A percentile compares a stretch with the other conserved stretches of the same genome.
phyloP scores from a whole-genome alignment of 192 early-diverging fungal genomes.

The Chytriomyces hyalinus region DNA sequence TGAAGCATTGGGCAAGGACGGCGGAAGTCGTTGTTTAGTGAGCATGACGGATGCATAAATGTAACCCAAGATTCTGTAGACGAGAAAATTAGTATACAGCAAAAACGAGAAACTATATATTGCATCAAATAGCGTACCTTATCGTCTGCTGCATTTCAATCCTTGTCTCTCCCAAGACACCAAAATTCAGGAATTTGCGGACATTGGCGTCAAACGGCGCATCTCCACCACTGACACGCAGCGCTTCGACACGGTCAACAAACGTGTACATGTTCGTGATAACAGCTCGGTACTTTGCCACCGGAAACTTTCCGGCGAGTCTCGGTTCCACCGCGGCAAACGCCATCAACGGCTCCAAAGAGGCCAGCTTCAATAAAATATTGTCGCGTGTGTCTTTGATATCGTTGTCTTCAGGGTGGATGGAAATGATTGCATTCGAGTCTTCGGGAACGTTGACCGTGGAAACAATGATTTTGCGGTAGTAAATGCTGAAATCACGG shows the following conservation, averaged over 20 bases:
- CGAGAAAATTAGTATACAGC: neutral
- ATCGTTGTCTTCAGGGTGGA: slow-evolving; percentile 13
- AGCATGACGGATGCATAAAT: slow-evolving; percentile 25
- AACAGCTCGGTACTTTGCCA: slow-evolving; percentile 17
- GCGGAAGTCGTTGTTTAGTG: slow-evolving; percentile 27
- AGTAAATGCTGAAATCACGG: slow-evolving; percentile 26
- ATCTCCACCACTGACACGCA: slow-evolving; percentile 19
- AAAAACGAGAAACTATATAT: neutral
- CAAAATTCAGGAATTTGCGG: neutral
- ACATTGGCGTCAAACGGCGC: slow-evolving; percentile 5
- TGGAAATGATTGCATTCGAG: neutral
- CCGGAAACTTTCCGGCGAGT: slow-evolving; percentile 19
- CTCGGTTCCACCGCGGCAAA: slow-evolving; percentile 36
- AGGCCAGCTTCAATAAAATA: slow-evolving; percentile 19
- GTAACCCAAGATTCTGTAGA: neutral
- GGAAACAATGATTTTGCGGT: slow-evolving; percentile 16
- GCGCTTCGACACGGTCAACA: slow-evolving; percentile 23
- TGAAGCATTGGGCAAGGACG: slow-evolving; percentile 22
- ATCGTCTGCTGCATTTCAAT: slow-evolving; percentile 23
- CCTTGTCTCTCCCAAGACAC: neutral
- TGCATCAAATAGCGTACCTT: neutral
- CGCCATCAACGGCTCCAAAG: slow-evolving; percentile 28
- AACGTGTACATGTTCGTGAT: slow-evolving; percentile 1
- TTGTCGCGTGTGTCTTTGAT: slow-evolving; percentile 17
- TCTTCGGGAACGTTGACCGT: slow-evolving; percentile 12